Conservation (phyloP, 192 early-diverging fungal species). For the Thamnidium elegans region DNA sequence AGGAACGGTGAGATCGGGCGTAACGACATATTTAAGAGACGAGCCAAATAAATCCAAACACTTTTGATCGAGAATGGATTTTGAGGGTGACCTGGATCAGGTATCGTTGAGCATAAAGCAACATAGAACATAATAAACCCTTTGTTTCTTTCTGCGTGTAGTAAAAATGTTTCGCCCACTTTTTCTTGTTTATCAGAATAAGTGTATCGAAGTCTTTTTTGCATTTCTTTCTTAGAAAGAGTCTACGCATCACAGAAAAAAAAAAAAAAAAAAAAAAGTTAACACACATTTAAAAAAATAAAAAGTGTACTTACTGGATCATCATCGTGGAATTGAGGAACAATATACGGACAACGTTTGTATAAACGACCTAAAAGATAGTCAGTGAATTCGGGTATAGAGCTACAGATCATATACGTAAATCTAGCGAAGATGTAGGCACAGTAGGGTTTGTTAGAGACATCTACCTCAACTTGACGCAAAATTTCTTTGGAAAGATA, state of each 20-base stretch:
- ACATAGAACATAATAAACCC: conserved; percentile 68
- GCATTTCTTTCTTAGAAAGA: conserved; percentile 29
- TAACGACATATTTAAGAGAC: conserved; percentile 65
- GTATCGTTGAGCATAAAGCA: conserved; percentile 60
- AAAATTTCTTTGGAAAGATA: conserved; percentile 48
- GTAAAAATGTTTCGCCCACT: conserved; percentile 53
- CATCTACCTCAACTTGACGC: conserved; percentile 72
- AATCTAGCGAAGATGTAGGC: conserved; percentile 70
- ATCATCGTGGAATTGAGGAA: conserved; percentile 58
- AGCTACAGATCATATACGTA: conserved; percentile 51
- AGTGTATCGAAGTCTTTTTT: conserved; percentile 39
- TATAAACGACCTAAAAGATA: conserved; percentile 62
- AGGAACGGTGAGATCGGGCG: conserved; percentile 63
- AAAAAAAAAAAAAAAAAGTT: background rate
- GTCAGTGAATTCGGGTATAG: conserved; percentile 55
- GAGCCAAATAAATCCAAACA: conserved; percentile 72
- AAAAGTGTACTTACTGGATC: conserved; percentile 40
- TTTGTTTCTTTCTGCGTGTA: conserved; percentile 63
- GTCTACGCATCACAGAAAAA: conserved; percentile 45
- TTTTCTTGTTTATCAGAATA: conserved; percentile 30
- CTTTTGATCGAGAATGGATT: conserved; percentile 52
- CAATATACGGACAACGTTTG: conserved; percentile 68
- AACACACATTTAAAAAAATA: conserved; percentile 11
- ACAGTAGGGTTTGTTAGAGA: conserved; percentile 50
- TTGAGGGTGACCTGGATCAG: conserved; percentile 34